A percentile compares a stretch with the other conserved stretches of the same genome.
phyloP scores from a whole-genome alignment of 164 flowering plant genomes.

The Annona squamosa region DNA sequence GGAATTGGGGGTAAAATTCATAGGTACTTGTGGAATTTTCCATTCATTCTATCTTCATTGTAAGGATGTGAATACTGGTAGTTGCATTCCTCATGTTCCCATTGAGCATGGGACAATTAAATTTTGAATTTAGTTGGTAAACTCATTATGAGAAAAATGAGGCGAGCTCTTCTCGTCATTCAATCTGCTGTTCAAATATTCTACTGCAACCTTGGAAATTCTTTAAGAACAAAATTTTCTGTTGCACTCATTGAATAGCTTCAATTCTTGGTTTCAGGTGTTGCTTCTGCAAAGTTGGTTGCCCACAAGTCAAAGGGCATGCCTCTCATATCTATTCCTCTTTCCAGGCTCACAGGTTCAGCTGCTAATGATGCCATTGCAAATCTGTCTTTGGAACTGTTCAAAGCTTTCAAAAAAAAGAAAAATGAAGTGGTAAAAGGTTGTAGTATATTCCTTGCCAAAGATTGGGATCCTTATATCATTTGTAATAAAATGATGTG shows the following conservation, averaged over 20 bases:
- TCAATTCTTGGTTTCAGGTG: conserved; percentile 30
- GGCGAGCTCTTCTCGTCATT: background rate
- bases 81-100: background rate
- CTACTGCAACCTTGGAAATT: background rate
- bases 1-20: too few species aligned
- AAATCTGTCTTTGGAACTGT: conserved; percentile 51
- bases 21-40: too few species aligned
- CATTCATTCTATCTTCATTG: background rate
- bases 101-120: background rate
- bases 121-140: background rate
- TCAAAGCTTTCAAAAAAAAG: conserved; percentile 36
- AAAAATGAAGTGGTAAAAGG: conserved; percentile 39
- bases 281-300: conserved; percentile 45
- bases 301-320: conserved; percentile 85
- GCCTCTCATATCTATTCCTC: conserved; percentile 61
- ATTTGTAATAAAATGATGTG: background rate
- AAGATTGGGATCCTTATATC: background rate
- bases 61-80: background rate
- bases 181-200: too few species aligned
- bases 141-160: background rate
- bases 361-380: conserved; percentile 68
- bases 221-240: background rate
- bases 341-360: conserved; percentile 38
- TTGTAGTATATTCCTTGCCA: conserved; percentile 8
- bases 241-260: background rate